Conservation (phyloP, 139 green algal species). For the Chlorella sp. region DNA sequence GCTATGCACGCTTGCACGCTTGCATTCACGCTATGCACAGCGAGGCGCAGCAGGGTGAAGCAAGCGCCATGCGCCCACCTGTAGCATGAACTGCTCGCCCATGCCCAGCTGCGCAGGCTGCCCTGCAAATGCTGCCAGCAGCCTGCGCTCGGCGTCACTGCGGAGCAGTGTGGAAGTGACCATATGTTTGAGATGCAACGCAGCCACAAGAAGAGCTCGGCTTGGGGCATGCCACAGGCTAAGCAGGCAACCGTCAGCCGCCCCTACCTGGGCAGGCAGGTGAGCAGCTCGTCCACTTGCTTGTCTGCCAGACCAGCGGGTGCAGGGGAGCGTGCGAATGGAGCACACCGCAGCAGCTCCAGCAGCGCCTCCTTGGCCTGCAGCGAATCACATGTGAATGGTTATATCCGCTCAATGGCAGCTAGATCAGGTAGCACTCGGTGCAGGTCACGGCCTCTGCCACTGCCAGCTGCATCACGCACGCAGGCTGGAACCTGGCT, state of each 20-base stretch:
- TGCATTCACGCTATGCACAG: too few species aligned
- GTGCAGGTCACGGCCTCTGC: too few species aligned
- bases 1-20: too few species aligned
- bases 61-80: constrained; percentile 31
- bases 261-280: constrained; percentile 21
- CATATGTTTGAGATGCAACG: background rate
- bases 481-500: too few species aligned
- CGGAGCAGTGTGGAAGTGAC: background rate
- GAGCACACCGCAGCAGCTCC: background rate
- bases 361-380: constrained; percentile 18
- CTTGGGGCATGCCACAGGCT: background rate
- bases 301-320: background rate
- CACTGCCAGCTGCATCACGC: background rate
- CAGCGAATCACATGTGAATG: background rate
- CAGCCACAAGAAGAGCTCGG: background rate
- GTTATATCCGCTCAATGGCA: too few species aligned
- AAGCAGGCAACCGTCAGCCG: background rate
- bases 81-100: constrained; percentile 60
- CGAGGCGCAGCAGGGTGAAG: too few species aligned
- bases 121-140: constrained; percentile 42
- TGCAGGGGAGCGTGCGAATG: background rate
- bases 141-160: constrained; percentile 40
- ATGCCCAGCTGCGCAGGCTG: constrained; percentile 17
- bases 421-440: background rate
- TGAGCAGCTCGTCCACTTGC: background rate